Evolutionary conservation across 257 asterid species (phyloP), one percentile per base, ranked within the genome.

Genomic region (Fraxinus pennsylvanica): DNA sequence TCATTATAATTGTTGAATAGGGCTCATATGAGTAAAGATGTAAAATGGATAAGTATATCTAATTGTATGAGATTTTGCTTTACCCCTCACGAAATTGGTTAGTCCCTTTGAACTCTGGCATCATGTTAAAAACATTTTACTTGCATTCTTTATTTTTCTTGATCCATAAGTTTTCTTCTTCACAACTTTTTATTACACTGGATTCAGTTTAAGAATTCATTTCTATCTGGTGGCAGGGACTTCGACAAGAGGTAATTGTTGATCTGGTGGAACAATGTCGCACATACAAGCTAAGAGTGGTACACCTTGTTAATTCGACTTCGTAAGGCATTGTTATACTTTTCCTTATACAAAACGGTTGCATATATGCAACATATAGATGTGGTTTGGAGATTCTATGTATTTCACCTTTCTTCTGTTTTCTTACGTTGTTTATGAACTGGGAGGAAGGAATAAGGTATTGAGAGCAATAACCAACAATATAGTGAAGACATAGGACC

Each of bases 251-350:
- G 81, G 98, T 96, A 75, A 92, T 96, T 88, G 97, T 93, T 82
- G 99, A 93, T 85, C 84, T 96, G 87, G 99, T 96, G 80, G 98
- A 93, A 84, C 99, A 93, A 78, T 96, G 99, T 74, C 98, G 98
- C 74, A 89, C 87, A 27, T 96, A 89, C 90, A 96, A 93, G 87
- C 98, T 91, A 87, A 89, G 98, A 87, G 98, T 95, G 71, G 98
- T 95, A 30, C 98, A 95, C 89, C 97, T 95, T 78, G 97, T 95
- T 74, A 95, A 95, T 89, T 95, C 98, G 25, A 95, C 99, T 71
- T 87, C 98, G 99, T 96, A 92, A 92, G 99, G 80, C 85, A 84
- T 69, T 79, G 66, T 54, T 80, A 76, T 79, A 47, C 73, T 75
- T 52, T n/a, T 77, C 33, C 74, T 76, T 47, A 70, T 75, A 27